Percentiles rank a stretch among this genome's conserved stretches.
phyloP scores from a whole-genome alignment of 148 eudicot genomes.

The Selenicereus undatus region DNA sequence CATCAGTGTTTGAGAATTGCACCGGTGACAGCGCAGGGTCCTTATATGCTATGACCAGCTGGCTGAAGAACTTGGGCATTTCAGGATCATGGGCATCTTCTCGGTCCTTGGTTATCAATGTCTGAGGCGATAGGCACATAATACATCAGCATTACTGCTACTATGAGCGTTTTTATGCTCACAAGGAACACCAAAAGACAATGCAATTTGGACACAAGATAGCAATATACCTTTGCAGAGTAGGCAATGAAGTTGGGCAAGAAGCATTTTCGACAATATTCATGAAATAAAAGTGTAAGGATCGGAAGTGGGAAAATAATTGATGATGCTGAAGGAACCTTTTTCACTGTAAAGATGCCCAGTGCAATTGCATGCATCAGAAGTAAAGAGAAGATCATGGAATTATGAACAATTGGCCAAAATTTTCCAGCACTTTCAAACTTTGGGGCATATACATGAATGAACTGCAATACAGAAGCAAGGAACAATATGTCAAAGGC shows the following conservation, averaged over 20 bases:
- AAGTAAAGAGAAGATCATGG: constrained; percentile 69
- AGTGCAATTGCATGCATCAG: constrained; percentile 73
- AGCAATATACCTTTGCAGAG: constrained; percentile 56
- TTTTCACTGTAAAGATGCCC: constrained; percentile 69
- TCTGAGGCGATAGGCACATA: constrained; percentile 27
- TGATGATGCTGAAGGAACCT: constrained; percentile 42
- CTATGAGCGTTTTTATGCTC: not conserved
- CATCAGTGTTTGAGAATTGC: constrained; percentile 24
- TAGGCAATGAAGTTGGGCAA: constrained; percentile 58
- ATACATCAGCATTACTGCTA: not conserved
- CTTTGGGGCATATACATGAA: constrained; percentile 60
- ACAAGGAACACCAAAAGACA: not conserved
- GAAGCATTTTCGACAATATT: constrained; percentile 70
- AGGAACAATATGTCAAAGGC: constrained; percentile 4
- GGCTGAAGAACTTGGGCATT: constrained; percentile 46
- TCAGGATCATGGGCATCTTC: constrained; percentile 40
- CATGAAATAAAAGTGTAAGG: constrained; percentile 66
- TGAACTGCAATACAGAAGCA: constrained; percentile 47
- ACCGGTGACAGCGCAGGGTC: constrained; percentile 56
- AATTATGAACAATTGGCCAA: constrained; percentile 74
- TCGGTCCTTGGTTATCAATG: constrained; percentile 55
- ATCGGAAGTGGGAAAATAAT: constrained; percentile 60
- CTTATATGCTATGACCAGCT: constrained; percentile 40
- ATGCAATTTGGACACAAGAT: not conserved
- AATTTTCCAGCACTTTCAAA: constrained; percentile 70